Conservation (phyloP, 2,329 filamentous ascomycete species). For the Diaporthe ilicicola region DNA sequence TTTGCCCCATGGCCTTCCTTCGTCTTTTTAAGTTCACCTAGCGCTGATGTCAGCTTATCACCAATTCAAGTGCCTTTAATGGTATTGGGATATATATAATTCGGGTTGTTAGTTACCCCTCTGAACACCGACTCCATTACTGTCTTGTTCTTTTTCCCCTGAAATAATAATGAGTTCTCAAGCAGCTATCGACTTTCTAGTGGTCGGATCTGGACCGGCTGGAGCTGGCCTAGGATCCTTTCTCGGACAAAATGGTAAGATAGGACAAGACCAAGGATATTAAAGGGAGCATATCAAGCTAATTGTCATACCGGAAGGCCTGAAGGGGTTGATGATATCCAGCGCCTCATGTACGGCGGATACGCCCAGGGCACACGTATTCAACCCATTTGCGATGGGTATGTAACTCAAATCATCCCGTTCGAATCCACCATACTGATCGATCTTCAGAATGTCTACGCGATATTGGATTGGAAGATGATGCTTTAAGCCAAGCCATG, state of each 20-base stretch:
- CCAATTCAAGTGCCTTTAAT: not conserved
- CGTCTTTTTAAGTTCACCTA: not conserved
- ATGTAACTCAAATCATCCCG: not conserved
- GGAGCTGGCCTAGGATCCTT: constrained; percentile 21
- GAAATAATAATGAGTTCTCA: not conserved
- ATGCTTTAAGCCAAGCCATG: constrained; percentile 41
- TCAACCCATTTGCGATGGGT: constrained; percentile 28
- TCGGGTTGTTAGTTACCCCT: not conserved
- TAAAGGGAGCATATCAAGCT: not conserved
- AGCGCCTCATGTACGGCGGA: constrained; percentile 21
- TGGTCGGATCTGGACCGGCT: constrained; percentile 26
- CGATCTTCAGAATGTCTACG: constrained; percentile 46
- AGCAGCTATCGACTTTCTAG: constrained; percentile 31
- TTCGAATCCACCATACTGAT: not conserved
- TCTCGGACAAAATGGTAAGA: constrained; percentile 29
- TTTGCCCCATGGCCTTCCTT: not conserved
- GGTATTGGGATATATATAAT: not conserved
- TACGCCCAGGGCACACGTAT: constrained; percentile 26
- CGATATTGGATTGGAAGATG: constrained; percentile 47
- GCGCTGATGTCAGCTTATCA: constrained; percentile 16
- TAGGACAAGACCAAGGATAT: too few species aligned
- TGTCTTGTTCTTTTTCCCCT: not conserved
- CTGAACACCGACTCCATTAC: not conserved
- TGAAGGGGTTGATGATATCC: constrained; percentile 19
- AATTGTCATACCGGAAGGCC: not conserved